A percentile compares a stretch with the other conserved stretches of the same genome.
phyloP scores from a whole-genome alignment of 331 rosid species.

The Stylosanthes scabra region DNA sequence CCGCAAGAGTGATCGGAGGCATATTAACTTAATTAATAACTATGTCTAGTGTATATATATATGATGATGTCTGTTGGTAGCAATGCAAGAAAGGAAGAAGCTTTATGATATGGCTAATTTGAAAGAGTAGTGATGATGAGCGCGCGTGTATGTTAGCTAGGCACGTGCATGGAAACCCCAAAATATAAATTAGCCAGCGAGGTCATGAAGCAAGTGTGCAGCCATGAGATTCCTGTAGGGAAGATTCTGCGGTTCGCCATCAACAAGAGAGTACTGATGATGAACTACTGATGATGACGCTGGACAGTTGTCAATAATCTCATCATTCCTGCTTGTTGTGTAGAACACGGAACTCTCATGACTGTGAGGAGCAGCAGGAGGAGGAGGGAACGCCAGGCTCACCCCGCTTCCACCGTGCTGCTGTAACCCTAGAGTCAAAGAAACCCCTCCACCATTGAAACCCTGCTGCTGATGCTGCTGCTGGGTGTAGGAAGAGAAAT shows the following conservation, averaged over 20 bases:
- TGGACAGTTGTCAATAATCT: slow-evolving; percentile 64
- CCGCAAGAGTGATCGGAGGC: slow-evolving; percentile 34
- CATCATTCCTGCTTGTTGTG: slow-evolving; percentile 56
- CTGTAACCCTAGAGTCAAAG: slow-evolving; percentile 90
- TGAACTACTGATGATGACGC: slow-evolving; percentile 44
- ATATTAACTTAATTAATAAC: slow-evolving; percentile 20
- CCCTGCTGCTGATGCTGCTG: slow-evolving; percentile 47
- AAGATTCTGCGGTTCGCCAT: slow-evolving; percentile 66
- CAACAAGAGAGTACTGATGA: slow-evolving; percentile 80
- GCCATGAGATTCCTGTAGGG: slow-evolving; percentile 89
- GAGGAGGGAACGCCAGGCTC: slow-evolving; percentile 64
- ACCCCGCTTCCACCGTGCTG: slow-evolving; percentile 74
- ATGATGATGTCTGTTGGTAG: slow-evolving; percentile 32
- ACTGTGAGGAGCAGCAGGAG: slow-evolving; percentile 32
- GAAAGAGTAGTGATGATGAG: no score
- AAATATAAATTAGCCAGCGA: slow-evolving; percentile 56
- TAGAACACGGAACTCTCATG: slow-evolving; percentile 67
- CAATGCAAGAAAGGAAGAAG: neutral
- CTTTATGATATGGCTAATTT: no score
- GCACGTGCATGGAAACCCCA: neutral
- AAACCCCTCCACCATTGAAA: slow-evolving; percentile 59
- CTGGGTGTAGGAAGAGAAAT: slow-evolving; percentile 57
- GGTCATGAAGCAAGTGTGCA: slow-evolving; percentile 80
- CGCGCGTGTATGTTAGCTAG: neutral
- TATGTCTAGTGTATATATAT: slow-evolving; percentile 38